Conservation (phyloP, 768 basidiomycete species). For the Hericium rajendrae region DNA sequence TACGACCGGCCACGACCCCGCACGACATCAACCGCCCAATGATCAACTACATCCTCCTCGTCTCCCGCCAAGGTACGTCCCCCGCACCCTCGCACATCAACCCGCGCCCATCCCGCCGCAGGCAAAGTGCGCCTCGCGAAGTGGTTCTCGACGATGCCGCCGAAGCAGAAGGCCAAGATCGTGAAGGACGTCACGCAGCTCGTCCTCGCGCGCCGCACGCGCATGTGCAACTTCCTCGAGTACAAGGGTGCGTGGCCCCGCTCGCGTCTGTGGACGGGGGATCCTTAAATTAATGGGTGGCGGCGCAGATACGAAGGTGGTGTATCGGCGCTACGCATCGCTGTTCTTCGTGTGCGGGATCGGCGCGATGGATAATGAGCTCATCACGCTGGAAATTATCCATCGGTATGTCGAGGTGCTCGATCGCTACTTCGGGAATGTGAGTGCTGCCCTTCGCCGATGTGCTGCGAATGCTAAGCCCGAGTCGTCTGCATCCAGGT, state of each 20-base stretch:
- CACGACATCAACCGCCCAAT: slow-evolving; percentile 25
- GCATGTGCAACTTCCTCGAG: slow-evolving; percentile 95
- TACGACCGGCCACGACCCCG: neutral
- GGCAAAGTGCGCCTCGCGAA: slow-evolving; percentile 92
- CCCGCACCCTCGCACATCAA: slow-evolving; percentile 17
- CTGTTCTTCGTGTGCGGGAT: slow-evolving; percentile 92
- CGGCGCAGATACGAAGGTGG: slow-evolving; percentile 70
- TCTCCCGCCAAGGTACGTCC: slow-evolving; percentile 76
- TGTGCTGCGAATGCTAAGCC: neutral
- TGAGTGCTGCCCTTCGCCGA: slow-evolving; percentile 27
- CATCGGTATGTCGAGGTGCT: slow-evolving; percentile 93
- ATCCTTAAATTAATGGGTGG: too few relatives aligned
- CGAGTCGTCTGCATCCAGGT: slow-evolving; percentile 36
- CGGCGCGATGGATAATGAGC: slow-evolving; percentile 78
- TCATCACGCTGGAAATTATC: slow-evolving; percentile 84
- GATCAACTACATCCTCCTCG: slow-evolving; percentile 90
- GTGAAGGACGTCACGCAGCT: slow-evolving; percentile 94
- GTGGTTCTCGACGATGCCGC: slow-evolving; percentile 85
- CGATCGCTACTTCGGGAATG: slow-evolving; percentile 79
- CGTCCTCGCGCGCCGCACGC: slow-evolving; percentile 75
- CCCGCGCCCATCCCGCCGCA: slow-evolving; percentile 21
- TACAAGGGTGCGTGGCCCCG: slow-evolving; percentile 69
- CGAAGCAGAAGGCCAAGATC: slow-evolving; percentile 80
- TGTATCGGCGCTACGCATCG: slow-evolving; percentile 92
- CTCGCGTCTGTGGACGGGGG: too few relatives aligned